These are phyloP conservation scores for Daldinia sp. DNA, from an alignment of 2,329 filamentous ascomycete genomes.

Conservation along the genomic window DNA sequence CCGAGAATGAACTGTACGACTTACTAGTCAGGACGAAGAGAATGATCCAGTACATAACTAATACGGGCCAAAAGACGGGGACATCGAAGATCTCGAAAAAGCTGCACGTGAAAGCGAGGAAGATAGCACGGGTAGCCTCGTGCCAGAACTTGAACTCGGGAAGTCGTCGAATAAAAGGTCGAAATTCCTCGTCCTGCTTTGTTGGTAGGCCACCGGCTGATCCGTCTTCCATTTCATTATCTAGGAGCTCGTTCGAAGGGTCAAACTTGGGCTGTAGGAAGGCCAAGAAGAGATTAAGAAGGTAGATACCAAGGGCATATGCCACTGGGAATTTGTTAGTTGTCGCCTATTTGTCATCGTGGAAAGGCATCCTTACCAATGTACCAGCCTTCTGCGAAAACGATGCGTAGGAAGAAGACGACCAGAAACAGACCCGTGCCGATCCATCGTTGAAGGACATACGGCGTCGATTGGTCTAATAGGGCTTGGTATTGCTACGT, in stretches of 20 bases:
- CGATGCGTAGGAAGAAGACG: constrained; percentile 87
- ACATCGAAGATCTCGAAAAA: constrained; percentile 97
- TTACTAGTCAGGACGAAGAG: constrained; percentile 93
- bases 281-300: constrained; percentile 97
- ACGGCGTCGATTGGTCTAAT: constrained; percentile 92
- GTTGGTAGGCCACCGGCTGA: constrained; percentile 83
- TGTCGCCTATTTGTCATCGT: neutral
- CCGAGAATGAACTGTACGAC: constrained; percentile 50
- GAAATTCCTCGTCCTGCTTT: constrained; percentile 97
- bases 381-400: constrained; percentile 97
- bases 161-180: constrained; percentile 92
- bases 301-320: constrained; percentile 97
- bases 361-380: constrained; percentile 72
- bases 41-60: constrained; percentile 99
- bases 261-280: constrained; percentile 99
- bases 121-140: constrained; percentile 86
- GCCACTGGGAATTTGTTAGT: constrained; percentile 70
- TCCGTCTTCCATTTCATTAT: constrained; percentile 97
- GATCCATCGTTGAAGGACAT: constrained; percentile 87
- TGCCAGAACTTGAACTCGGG: constrained; percentile 99
- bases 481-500: constrained; percentile 89
- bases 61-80: constrained; percentile 97
- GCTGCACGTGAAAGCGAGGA: constrained; percentile 84
- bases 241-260: constrained; percentile 87
- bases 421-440: constrained; percentile 79